phyloP scores from a whole-genome alignment of 805 yeast species.

The Komagataella pseudopastoris region DNA sequence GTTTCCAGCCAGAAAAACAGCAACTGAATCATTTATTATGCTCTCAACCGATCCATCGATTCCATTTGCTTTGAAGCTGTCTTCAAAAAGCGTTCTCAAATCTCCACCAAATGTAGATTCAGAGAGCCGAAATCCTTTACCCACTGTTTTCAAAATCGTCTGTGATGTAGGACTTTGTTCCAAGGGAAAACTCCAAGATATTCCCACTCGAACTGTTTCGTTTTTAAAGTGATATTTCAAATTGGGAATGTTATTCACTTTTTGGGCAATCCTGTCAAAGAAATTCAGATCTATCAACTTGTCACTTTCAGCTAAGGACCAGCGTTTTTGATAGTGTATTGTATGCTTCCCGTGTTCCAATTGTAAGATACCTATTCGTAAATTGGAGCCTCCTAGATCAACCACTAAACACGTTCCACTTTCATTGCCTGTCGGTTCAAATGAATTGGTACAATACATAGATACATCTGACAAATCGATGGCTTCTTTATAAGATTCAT shows the following conservation, averaged over 20 bases:
- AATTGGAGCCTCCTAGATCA: constrained; percentile 48
- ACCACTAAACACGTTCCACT: constrained; percentile 22
- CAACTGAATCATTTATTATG: constrained; percentile 52
- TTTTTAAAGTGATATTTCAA: constrained; percentile 2
- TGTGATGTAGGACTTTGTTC: constrained; percentile 24
- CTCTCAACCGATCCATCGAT: constrained; percentile 24
- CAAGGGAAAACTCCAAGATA: constrained; percentile 48
- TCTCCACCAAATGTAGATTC: constrained; percentile 27
- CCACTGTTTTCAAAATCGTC: constrained; percentile 35
- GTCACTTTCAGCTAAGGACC: constrained; percentile 23
- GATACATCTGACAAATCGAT: constrained; percentile 3
- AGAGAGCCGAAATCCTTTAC: constrained; percentile 45
- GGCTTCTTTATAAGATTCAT: constrained; percentile 1
- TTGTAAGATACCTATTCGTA: constrained; percentile 21
- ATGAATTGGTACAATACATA: constrained; percentile 5
- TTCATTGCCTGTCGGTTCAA: constrained; percentile 7
- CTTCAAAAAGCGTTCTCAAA: constrained; percentile 26
- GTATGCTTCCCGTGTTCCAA: constrained; percentile 6
- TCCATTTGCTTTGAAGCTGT: constrained; percentile 13
- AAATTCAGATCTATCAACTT: constrained; percentile 27
- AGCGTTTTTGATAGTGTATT: constrained; percentile 8
- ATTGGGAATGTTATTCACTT: constrained; percentile 17
- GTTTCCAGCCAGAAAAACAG: constrained; percentile 43
- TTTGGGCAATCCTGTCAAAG: constrained; percentile 26
- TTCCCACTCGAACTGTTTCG: constrained; percentile 22